phyloP scores from a whole-genome alignment of 2,329 filamentous ascomycete species.

The Xylaria sp. region DNA sequence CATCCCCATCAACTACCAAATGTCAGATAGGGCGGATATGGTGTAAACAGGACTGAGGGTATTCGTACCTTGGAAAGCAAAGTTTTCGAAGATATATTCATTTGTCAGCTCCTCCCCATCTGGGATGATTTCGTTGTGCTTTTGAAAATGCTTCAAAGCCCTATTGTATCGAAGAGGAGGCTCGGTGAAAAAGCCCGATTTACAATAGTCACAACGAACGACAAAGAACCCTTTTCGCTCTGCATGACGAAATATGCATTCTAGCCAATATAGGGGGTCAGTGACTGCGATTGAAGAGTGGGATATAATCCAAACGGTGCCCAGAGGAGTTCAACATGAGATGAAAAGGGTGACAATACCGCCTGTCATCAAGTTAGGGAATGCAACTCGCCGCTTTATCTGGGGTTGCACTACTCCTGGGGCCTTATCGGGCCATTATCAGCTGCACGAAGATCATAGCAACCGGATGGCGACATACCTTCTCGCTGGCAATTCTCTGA shows the following conservation, averaged over 20 bases:
- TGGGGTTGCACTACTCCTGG: neutral
- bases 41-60: too few species aligned
- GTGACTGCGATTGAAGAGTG: neutral
- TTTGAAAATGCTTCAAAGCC: conserved; percentile 47
- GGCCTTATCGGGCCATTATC: conserved; percentile 23
- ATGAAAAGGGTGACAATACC: conserved; percentile 26
- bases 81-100: conserved; percentile 47
- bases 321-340: neutral
- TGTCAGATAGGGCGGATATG: conserved; percentile 17
- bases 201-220: conserved; percentile 43
- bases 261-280: conserved; percentile 14
- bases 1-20: conserved; percentile 42
- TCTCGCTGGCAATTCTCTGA: conserved; percentile 35
- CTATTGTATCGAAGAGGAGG: conserved; percentile 46
- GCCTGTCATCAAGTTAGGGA: conserved; percentile 43
- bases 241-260: conserved; percentile 47
- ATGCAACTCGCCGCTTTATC: conserved; percentile 42
- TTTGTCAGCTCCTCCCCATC: conserved; percentile 42
- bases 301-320: too few species aligned
- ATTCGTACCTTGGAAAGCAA: conserved; percentile 42
- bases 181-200: conserved; percentile 40
- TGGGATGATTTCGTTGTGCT: conserved; percentile 34
- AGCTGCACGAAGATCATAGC: conserved; percentile 10
- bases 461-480: conserved; percentile 31
- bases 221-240: conserved; percentile 43